These are phyloP conservation scores for Selenicereus undatus DNA, from an alignment of 148 eudicot genomes.

Conservation along the genomic window DNA sequence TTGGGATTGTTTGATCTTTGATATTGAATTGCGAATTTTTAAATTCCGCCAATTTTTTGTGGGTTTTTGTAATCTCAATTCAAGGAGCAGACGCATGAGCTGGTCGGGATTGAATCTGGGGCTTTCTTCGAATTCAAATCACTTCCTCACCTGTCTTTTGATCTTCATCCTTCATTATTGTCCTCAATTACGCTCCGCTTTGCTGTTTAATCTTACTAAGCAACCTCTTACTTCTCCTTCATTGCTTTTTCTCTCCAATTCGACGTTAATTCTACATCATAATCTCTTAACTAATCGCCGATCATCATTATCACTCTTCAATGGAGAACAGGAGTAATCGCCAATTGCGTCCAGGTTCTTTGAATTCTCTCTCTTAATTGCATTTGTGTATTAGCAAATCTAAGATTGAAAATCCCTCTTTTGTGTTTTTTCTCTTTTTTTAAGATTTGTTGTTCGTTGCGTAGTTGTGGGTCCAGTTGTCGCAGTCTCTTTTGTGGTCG, in stretches of 20 bases:
- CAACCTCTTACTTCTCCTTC: conserved; percentile 23
- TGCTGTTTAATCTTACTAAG: conserved; percentile 34
- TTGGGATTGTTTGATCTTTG: neutral
- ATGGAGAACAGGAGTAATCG: conserved; percentile 74
- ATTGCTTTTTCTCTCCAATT: conserved; percentile 21
- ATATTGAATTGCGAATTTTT: neutral
- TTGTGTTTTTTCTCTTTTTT: neutral
- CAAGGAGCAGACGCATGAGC: conserved; percentile 69
- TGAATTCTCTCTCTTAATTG: conserved; percentile 2
- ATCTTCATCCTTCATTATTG: conserved; percentile 50
- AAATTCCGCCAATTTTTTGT: neutral
- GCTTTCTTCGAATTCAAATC: conserved; percentile 60
- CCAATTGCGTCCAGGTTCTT: conserved; percentile 57
- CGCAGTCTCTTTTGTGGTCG: neutral
- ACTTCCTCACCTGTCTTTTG: conserved; percentile 65
- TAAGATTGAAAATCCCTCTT: neutral
- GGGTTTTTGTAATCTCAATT: neutral
- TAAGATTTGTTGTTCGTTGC: conserved; percentile 1
- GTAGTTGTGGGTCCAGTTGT: conserved; percentile 23
- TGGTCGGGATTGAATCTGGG: conserved; percentile 59
- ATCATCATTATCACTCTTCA: conserved; percentile 25
- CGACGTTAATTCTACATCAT: conserved; percentile 4
- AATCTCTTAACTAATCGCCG: conserved; percentile 9
- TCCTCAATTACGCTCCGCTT: conserved; percentile 43
- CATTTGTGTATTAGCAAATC: neutral